Conservation (phyloP, 1,284 basidiomycete species). For the Phaffia rhodozyma region DNA sequence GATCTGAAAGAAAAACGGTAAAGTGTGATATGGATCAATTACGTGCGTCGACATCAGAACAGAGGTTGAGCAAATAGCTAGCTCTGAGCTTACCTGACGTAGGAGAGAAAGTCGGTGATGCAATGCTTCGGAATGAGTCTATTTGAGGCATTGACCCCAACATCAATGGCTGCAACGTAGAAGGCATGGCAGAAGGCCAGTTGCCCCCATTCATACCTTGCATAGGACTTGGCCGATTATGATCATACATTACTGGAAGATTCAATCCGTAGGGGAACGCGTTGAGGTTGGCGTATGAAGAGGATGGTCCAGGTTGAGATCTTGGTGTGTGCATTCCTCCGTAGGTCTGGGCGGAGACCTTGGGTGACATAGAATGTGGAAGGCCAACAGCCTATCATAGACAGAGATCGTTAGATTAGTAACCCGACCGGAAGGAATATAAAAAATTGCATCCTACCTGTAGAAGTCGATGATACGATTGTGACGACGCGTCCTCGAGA, state of each 20-base stretch:
- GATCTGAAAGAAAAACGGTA: background rate
- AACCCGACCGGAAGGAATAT: background rate
- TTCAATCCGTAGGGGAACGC: background rate
- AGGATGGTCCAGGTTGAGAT: background rate
- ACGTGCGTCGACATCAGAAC: background rate
- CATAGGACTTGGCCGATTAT: background rate
- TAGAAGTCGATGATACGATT: conserved; percentile 83
- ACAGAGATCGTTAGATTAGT: background rate
- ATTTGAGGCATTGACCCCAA: background rate
- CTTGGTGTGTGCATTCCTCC: background rate
- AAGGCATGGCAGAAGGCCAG: background rate
- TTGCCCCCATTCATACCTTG: background rate
- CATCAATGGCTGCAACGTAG: background rate
- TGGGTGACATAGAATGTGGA: conserved; percentile 1
- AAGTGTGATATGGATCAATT: background rate
- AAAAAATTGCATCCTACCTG: conserved; percentile 41
- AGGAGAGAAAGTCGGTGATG: conserved; percentile 9
- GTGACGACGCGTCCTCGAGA: conserved; percentile 75
- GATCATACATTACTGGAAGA: conserved; percentile 1
- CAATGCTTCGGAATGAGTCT: background rate
- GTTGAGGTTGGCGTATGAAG: background rate
- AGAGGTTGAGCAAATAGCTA: background rate
- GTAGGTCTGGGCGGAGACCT: background rate
- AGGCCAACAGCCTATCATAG: conserved; percentile 10
- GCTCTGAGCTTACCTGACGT: conserved; percentile 1